Evolutionary conservation across 2,329 filamentous ascomycete genomes (phyloP).

Genomic region (Akanthomyces lecanii): DNA sequence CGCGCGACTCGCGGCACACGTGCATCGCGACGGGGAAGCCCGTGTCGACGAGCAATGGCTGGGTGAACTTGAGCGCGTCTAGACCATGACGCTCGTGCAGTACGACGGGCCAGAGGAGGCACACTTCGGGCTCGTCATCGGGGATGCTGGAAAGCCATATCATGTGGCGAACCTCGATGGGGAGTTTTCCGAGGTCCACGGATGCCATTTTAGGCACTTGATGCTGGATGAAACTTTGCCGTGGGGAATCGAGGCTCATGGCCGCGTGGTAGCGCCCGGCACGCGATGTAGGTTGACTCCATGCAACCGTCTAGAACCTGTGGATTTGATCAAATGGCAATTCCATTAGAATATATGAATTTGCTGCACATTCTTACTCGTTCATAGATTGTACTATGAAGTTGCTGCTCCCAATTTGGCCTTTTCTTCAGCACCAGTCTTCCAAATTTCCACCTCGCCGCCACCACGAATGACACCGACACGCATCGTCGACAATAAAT

Average conservation of each 20-base stretch:
- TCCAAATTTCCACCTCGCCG: constrained; percentile 82
- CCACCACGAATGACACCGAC: constrained; percentile 74
- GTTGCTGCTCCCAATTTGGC: background rate
- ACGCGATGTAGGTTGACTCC: background rate
- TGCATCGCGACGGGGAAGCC: constrained; percentile 2
- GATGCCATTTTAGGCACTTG: background rate
- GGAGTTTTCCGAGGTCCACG: background rate
- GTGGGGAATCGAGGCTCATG: background rate
- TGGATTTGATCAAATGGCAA: background rate
- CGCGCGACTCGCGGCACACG: constrained; percentile 4
- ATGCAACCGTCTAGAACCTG: background rate
- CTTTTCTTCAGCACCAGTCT: constrained; percentile 32
- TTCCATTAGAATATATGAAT: background rate
- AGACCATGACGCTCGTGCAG: background rate
- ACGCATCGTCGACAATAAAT: constrained; percentile 74
- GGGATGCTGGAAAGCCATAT: background rate
- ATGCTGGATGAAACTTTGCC: background rate
- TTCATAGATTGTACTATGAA: too few relatives aligned
- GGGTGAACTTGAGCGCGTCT: background rate
- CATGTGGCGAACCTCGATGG: background rate
- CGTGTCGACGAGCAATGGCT: background rate
- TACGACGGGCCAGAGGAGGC: background rate
- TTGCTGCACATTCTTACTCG: background rate
- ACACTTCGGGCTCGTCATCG: constrained; percentile 1
- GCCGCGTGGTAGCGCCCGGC: background rate